phyloP scores from a whole-genome alignment of 1,139 yeast species.

The Nakaseomyces nivariensis region DNA sequence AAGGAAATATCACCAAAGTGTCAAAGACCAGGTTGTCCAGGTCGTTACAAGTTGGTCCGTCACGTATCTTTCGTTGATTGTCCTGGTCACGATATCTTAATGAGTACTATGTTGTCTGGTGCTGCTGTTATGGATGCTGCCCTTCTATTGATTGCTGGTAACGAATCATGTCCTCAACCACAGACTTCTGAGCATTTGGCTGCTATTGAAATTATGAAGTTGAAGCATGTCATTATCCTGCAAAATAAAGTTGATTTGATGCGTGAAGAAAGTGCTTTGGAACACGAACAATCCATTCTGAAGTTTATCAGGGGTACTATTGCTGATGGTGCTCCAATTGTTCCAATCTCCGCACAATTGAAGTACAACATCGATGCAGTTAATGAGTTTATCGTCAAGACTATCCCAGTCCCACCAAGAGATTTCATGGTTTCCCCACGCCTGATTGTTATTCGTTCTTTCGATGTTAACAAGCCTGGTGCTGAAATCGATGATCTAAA shows the following conservation, averaged over 20 bases:
- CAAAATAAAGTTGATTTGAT: conserved; percentile 98
- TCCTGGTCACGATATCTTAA: conserved; percentile 99
- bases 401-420: conserved; percentile 93
- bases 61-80: conserved; percentile 99
- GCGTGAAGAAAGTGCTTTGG: conserved; percentile 94
- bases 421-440: conserved; percentile 91
- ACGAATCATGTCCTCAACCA: conserved; percentile 99
- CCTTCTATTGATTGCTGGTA: conserved; percentile 87
- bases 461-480: conserved; percentile 98
- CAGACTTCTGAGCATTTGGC: conserved; percentile 99
- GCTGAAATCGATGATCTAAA: conserved; percentile 92
- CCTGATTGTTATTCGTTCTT: conserved; percentile 93
- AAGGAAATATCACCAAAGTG: conserved; percentile 92
- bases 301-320: conserved; percentile 94
- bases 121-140: conserved; percentile 99
- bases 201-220: conserved; percentile 98
- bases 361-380: conserved; percentile 98
- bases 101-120: conserved; percentile 99
- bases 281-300: conserved; percentile 86
- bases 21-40: conserved; percentile 72
- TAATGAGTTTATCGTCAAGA: conserved; percentile 88
- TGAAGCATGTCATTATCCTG: conserved; percentile 89
- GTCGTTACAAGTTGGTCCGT: conserved; percentile 82
- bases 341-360: conserved; percentile 97
- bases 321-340: conserved; percentile 98